Evolutionary conservation across 2,329 filamentous ascomycete species (phyloP), one percentile per base, ranked within the genome.

Genomic region (Aspergillus fumigatiaffinis): DNA sequence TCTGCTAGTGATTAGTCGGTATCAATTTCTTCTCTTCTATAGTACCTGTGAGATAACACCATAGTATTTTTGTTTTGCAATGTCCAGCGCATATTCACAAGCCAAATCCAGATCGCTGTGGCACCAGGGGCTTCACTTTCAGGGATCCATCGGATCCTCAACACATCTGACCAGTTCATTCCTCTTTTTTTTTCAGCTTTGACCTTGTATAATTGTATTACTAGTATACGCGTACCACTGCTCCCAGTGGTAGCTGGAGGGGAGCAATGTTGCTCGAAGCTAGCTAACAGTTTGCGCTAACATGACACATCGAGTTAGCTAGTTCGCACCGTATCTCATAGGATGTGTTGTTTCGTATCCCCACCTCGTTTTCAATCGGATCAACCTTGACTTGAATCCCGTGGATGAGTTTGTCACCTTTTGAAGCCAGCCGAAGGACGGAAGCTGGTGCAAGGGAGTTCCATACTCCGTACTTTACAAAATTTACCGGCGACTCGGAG

Each of bases 401-500:
- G 14, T 38, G 32, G 32, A 38, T 17, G 32, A 38, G 32, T 17
- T 38, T 38, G 32, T 38, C 14, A 38, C 14, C 32, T 17, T 38
- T 17, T 7, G 5, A 7, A 17, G 32, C 17, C 32, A 17, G 32
- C 32, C 32, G 29, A 35, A 35, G 32, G 32, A 35, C 32, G 32
- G 32, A 35, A 17, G 32, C 14, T 32, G 29, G 32, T 14, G 12
- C 6, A 17, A 38, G 32, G 32, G 14, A 35, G 32, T 38, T 38
- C 32, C 32, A 38, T 38, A 35, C 12, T 38, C 14, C 32, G 5
- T 38, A 38, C 32, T 38, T 38, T 52, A 54, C 53, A 57, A 53
- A 57, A 17, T 44, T 25, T 48, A 54, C 42, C 57, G 59, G 59
- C 38, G 49, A 47, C 54, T 60, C 59, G 57, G 59, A 25, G 41